Conservation (phyloP, 2,329 filamentous ascomycete species). For the Fusarium brachygibbosum region DNA sequence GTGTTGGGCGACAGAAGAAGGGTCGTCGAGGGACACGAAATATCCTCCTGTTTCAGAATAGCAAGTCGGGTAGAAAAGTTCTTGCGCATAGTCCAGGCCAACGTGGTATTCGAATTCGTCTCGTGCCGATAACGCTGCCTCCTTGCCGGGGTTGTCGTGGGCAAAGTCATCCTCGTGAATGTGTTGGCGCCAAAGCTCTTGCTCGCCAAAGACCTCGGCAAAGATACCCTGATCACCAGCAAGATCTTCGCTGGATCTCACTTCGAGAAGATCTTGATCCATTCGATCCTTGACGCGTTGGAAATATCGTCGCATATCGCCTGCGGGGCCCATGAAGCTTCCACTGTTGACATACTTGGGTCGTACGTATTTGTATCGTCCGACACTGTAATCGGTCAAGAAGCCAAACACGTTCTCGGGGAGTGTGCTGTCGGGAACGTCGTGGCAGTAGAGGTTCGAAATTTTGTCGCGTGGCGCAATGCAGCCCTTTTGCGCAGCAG, state of each 20-base stretch:
- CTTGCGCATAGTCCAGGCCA: conserved; percentile 50
- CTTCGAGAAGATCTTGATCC: conserved; percentile 37
- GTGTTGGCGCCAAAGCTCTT: conserved; percentile 44
- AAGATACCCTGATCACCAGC: conserved; percentile 52
- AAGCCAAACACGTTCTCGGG: conserved; percentile 42
- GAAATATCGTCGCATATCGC: conserved; percentile 48
- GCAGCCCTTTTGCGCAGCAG: conserved; percentile 46
- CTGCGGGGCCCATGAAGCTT: conserved; percentile 49
- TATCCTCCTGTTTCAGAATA: conserved; percentile 48
- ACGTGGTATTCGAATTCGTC: conserved; percentile 48
- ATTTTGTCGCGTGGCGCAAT: conserved; percentile 43
- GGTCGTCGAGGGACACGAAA: conserved; percentile 43
- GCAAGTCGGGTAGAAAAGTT: conserved; percentile 50
- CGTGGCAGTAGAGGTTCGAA: conserved; percentile 46
- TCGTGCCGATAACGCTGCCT: conserved; percentile 25
- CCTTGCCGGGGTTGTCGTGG: conserved; percentile 29
- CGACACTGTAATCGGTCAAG: conserved; percentile 40
- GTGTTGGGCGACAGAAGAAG: conserved; percentile 26
- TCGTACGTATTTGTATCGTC: conserved; percentile 42
- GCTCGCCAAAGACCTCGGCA: conserved; percentile 51
- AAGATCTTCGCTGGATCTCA: conserved; percentile 30
- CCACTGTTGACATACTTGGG: conserved; percentile 52
- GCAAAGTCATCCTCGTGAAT: conserved; percentile 27
- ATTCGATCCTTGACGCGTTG: conserved; percentile 47
- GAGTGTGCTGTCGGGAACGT: conserved; percentile 44